Base-by-base conservation (phyloP, 2,329 filamentous ascomycete genomes). In the Lachnellula suecica region DNA sequence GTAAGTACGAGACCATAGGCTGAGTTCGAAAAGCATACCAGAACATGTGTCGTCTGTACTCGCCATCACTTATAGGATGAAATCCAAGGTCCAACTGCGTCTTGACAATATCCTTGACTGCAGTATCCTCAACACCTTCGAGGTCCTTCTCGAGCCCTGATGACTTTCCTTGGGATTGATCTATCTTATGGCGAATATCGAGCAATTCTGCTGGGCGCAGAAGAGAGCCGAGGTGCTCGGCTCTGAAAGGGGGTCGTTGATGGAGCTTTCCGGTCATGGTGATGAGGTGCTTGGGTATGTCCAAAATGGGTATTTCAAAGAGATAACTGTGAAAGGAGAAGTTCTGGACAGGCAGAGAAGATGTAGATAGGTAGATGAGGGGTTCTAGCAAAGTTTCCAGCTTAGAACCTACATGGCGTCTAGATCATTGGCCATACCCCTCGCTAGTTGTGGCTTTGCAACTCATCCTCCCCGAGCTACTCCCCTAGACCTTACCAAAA, bases 151-250 rank as follows among this genome's bases (percentile, higher is more conserved):
- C n/a, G 35, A 11, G n/a, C 1, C 70, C 65, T 38, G 71, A 59
- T 11, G 17, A 11, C 22, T 71, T 63, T 27, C 71, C 66, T 54
- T 76, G 64, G 22, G 77, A 76, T 48, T 77, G 75, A 56, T 81
- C 78, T 34, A 76, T 72, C 58, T 77, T 73, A 51, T 77, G 73
- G 61, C 82, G 79, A 51, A 76, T 76, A 38, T 79, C 71, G 31
- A 84, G 73, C 20, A 86, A 74, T 53, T 77, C 70, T 46, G 79
- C 67, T 2, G 83, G 81, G 38, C 83, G 79, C 38, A 85, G 75
- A 19, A 86, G 71, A 20, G 81, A 85, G 47, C 83, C 83, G 41
- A 84, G 71, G 63, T 85, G 83, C 71, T 85, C 83, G 47, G 82
- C 83, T 60, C 83, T 74, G 19, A 59, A 59, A 27, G 59, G 59